These are phyloP conservation scores for Fomitopsis pulvina DNA, from an alignment of 768 basidiomycete genomes.

Conservation along the genomic window DNA sequence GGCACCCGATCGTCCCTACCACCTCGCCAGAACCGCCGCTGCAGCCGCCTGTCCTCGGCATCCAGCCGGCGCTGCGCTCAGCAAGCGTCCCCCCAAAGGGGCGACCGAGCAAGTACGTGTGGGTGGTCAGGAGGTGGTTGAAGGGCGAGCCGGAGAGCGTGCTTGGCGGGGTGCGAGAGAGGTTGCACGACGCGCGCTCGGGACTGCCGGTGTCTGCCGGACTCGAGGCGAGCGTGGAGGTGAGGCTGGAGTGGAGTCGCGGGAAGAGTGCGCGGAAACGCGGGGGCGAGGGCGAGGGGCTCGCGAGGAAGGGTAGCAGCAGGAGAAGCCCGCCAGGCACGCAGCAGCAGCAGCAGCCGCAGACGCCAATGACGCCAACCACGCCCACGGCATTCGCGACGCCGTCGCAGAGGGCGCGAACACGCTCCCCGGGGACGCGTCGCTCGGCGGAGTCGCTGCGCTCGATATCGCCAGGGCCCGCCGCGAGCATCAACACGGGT, in stretches of 20 bases:
- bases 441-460: conserved; percentile 14
- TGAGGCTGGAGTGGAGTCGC: conserved; percentile 76
- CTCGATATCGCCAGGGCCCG: conserved; percentile 16
- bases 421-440: conserved; percentile 6
- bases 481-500: conserved; percentile 9
- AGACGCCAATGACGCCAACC: conserved; percentile 8
- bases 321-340: conserved; percentile 11
- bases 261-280: conserved; percentile 25
- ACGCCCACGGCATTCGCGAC: conserved; percentile 4
- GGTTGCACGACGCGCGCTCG: conserved; percentile 24
- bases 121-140: conserved; percentile 72
- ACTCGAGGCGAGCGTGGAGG: conserved; percentile 42
- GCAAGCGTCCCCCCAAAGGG: conserved; percentile 31
- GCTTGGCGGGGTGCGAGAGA: conserved; percentile 38
- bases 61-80: conserved; percentile 59
- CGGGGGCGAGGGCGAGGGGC: conserved; percentile 19
- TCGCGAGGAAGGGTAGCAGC: conserved; percentile 17
- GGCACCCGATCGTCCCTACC: conserved; percentile 2
- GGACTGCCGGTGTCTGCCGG: neutral
- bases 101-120: conserved; percentile 53
- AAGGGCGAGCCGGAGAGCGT: conserved; percentile 47
- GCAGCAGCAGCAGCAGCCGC: conserved; percentile 7
- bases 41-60: conserved; percentile 52
- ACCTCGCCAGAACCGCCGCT: conserved; percentile 6
- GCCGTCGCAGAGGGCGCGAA: conserved; percentile 9